These are phyloP conservation scores for Fusarium marasasianum DNA, from an alignment of 2,329 filamentous ascomycete species.

Conservation along the genomic window DNA sequence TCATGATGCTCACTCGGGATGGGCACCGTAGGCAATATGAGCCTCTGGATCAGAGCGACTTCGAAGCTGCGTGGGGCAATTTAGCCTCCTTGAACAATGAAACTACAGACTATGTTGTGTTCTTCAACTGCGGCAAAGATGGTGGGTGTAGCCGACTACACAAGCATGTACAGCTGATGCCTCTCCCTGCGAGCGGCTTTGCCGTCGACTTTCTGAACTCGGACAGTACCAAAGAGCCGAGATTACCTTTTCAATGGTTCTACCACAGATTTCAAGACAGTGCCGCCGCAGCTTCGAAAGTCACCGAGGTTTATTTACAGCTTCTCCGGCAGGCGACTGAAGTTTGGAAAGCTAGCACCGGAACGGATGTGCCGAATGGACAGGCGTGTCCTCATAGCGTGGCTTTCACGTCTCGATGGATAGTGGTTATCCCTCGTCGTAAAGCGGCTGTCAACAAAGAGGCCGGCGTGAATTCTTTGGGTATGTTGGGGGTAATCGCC, in stretches of 20 bases:
- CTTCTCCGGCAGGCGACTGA: background rate
- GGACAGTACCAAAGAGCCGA: background rate
- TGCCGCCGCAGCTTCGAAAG: accelerated
- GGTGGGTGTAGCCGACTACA: background rate
- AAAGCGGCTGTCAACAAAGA: background rate
- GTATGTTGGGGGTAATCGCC: background rate
- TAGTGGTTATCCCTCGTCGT: background rate
- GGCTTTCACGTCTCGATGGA: background rate
- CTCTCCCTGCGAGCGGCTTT: background rate
- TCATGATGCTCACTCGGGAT: conserved; percentile 1
- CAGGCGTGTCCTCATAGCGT: background rate
- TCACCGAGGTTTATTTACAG: background rate
- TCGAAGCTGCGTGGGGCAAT: background rate
- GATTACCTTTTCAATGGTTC: background rate
- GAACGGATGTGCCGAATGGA: background rate
- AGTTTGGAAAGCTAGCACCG: background rate
- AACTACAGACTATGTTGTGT: background rate
- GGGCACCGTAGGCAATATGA: background rate
- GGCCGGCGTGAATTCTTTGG: background rate
- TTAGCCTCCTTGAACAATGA: no score
- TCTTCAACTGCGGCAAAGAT: background rate
- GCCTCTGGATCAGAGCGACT: background rate
- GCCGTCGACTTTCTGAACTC: background rate
- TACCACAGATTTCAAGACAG: background rate
- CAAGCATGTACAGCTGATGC: background rate